phyloP scores from a whole-genome alignment of 805 yeast species.

The Pichia deserticola region DNA sequence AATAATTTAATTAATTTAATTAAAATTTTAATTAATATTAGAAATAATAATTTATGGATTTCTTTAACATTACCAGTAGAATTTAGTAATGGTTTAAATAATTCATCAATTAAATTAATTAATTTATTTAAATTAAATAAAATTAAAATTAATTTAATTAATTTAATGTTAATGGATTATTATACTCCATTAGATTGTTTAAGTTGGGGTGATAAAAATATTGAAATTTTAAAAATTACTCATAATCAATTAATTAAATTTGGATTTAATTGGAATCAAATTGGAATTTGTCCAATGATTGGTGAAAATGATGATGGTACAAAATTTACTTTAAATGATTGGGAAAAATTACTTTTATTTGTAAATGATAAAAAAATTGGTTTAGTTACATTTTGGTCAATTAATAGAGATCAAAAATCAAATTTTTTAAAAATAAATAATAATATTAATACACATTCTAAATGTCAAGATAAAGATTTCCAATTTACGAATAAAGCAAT shows the following conservation, averaged over 20 bases:
- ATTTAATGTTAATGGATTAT: conserved; percentile 29
- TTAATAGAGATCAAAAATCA: conserved; percentile 25
- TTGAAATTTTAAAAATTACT: conserved; percentile 17
- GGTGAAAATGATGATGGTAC: conserved; percentile 27
- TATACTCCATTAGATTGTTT: conserved; percentile 20
- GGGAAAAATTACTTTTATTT: conserved; percentile 18
- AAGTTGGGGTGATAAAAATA: conserved; percentile 25
- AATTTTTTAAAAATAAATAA: neutral
- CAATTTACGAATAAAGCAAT: conserved; percentile 15
- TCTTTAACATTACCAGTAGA: conserved; percentile 27
- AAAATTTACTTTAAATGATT: conserved; percentile 18
- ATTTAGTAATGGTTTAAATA: conserved; percentile 18
- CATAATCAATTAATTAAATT: conserved; percentile 11
- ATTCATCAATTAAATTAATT: conserved; percentile 14
- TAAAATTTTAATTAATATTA: neutral
- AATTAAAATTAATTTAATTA: conserved; percentile 14
- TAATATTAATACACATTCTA: conserved; percentile 16
- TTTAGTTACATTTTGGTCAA: conserved; percentile 26
- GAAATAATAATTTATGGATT: conserved; percentile 1
- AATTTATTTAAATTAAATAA: conserved; percentile 6
- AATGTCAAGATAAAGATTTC: conserved; percentile 17
- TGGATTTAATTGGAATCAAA: conserved; percentile 15
- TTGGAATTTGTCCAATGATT: conserved; percentile 30
- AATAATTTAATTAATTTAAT: conserved; percentile 9
- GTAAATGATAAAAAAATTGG: conserved; percentile 17